phyloP scores from a whole-genome alignment of 192 early-diverging fungal genomes.

The Rhizoclosmatium globosum region DNA sequence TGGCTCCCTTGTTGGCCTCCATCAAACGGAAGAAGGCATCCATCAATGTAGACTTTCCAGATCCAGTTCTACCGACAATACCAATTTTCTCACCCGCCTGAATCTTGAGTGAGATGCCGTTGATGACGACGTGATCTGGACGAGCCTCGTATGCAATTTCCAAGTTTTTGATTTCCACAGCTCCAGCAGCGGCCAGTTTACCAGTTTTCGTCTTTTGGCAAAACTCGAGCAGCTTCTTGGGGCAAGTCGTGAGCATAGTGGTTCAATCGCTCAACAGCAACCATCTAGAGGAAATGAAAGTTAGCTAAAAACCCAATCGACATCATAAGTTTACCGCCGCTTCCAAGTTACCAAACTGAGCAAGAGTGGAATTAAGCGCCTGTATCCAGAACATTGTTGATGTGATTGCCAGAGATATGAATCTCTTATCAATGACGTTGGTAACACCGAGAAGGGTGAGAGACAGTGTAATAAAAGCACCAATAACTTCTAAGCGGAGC shows the following conservation, averaged over 20 bases:
- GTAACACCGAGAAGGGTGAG: constrained; percentile 20
- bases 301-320: too few species aligned
- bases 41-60: too few species aligned
- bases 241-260: too few species aligned
- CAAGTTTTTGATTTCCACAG: too few species aligned
- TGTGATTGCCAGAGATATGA: constrained; percentile 25
- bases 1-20: too few species aligned
- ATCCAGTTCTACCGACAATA: too few species aligned
- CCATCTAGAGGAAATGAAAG: constrained; percentile 32
- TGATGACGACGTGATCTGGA: too few species aligned
- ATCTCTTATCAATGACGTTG: constrained; percentile 6
- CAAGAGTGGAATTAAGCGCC: not conserved
- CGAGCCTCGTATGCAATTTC: too few species aligned
- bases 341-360: not conserved
- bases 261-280: constrained; percentile 51
- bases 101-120: too few species aligned
- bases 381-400: constrained; percentile 7
- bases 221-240: too few species aligned
- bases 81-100: too few species aligned
- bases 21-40: too few species aligned
- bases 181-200: constrained; percentile 54
- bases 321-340: not conserved
- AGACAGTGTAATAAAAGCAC: constrained; percentile 20
- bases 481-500: constrained; percentile 24
- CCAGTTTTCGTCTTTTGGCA: constrained; percentile 46